Evolutionary conservation across 2,329 filamentous ascomycete genomes (phyloP).

Genomic region (Hymenoscyphus repandus): DNA sequence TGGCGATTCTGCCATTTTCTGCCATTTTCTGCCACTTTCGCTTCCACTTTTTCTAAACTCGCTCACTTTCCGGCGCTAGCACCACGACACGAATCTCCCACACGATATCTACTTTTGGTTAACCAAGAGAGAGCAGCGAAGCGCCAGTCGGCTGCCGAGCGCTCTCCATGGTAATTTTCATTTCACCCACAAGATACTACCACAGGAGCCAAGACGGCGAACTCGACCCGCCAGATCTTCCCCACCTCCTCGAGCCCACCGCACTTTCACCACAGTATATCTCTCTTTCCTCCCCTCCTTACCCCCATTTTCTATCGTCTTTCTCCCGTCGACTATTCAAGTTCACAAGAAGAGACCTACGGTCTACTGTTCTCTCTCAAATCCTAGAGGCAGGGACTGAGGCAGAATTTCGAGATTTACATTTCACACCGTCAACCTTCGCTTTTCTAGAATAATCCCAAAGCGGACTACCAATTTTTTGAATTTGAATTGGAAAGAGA

Average conservation of each 20-base stretch:
- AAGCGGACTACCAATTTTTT: neutral
- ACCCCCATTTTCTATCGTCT: neutral
- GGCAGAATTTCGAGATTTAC: neutral
- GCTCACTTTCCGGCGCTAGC: too few species aligned
- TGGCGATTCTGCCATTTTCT: neutral
- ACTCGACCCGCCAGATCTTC: neutral
- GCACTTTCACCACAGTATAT: neutral
- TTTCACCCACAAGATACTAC: neutral
- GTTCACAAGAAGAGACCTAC: neutral
- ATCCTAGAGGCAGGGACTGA: neutral
- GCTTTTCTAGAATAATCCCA: neutral
- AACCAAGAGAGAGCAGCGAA: neutral
- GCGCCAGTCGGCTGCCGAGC: too few species aligned
- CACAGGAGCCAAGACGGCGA: neutral
- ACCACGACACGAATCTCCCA: neutral
- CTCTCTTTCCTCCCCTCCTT: neutral
- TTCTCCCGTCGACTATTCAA: neutral
- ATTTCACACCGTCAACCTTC: neutral
- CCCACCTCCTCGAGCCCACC: neutral
- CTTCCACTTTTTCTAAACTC: too few species aligned
- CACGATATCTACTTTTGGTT: neutral
- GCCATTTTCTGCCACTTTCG: neutral
- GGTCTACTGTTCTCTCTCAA: neutral
- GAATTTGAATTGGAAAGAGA: constrained; percentile 1
- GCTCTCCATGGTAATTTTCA: too few species aligned